Conservation (phyloP, 345 rosid genomes). For the Durio zibethinus region DNA sequence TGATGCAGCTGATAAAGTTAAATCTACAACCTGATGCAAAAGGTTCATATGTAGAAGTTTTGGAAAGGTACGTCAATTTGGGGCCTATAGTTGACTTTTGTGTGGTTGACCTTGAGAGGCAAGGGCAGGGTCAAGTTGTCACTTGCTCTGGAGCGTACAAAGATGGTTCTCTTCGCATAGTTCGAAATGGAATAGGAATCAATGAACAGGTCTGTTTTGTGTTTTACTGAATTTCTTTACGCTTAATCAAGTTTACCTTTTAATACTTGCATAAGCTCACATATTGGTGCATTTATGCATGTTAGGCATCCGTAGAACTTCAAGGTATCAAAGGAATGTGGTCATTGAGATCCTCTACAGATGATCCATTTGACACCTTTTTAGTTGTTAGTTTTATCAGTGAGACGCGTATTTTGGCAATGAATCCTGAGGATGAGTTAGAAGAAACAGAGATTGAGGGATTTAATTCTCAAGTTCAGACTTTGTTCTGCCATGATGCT, state of each 20-base stretch:
- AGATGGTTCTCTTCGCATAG: constrained; percentile 95
- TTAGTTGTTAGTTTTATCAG: constrained; percentile 91
- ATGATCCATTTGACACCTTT: constrained; percentile 89
- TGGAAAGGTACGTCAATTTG: constrained; percentile 85
- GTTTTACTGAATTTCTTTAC: constrained; percentile 7
- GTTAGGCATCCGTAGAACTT: constrained; percentile 91
- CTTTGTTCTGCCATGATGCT: constrained; percentile 93
- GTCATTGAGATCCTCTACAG: constrained; percentile 84
- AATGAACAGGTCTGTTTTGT: constrained; percentile 73
- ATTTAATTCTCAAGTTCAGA: constrained; percentile 81
- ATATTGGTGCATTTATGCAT: constrained; percentile 17
- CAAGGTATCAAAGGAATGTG: constrained; percentile 99
- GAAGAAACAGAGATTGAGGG: constrained; percentile 99
- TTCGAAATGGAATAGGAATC: constrained; percentile 96
- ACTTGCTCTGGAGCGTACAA: constrained; percentile 96
- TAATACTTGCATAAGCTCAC: constrained; percentile 8
- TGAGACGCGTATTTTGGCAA: constrained; percentile 88
- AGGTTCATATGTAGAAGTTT: constrained; percentile 84
- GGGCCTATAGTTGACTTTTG: constrained; percentile 95
- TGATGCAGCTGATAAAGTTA: constrained; percentile 75
- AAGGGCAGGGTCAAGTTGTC: constrained; percentile 98
- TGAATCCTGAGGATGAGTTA: constrained; percentile 91
- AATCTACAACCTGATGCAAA: constrained; percentile 79
- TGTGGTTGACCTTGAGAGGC: constrained; percentile 97
- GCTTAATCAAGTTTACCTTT: constrained; percentile 1